Evolutionary conservation across 768 basidiomycete genomes (phyloP), one percentile per base, ranked within the genome.

Genomic region (Lactifluus volemus): DNA sequence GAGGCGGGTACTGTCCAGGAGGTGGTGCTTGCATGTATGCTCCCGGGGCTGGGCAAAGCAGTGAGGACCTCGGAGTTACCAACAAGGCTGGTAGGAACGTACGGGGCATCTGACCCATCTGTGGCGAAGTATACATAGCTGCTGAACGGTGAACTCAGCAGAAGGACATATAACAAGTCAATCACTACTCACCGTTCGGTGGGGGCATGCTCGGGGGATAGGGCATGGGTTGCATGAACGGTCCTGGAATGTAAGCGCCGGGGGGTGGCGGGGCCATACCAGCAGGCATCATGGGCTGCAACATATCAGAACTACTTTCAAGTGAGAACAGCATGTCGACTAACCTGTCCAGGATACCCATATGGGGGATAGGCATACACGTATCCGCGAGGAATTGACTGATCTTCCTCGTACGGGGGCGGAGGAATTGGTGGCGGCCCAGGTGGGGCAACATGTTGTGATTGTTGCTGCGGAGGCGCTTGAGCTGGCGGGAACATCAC

Each of bases 51-150:
- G 8, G 59, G 5, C 25, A 61, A 59, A 57, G 58, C 15, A 54
- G 45, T 59, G 61, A 51, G 38, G 53, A 38, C 34, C 25, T 56
- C 12, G 38, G 6, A 21, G 30, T 30, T 57, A 6, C 19, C 17
- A 39, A 19, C 30, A 30, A 29, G 34, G 29, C 17, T 3, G 30
- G 45, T 6, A 25, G 41, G 47, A 25, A 81, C 89, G 64, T 74
- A 92, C 90, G 89, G 61, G 88, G 90, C 86, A 92, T 90, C 68
- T 89, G 88, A 48, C 84, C 84, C 89, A 92, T 92, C 53, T 78
- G 84, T 53, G 90, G 87, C 41, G 85, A 80, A 53, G 81, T 78
- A 67, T 92, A 93, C 88, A 93, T 92, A 17, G 85, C 88, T 84
- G 69, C 51, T 63, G 55, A 59, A 63, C 54, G 25, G 48, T 39